phyloP scores from a whole-genome alignment of 2,329 filamentous ascomycete genomes.

The Cladosporium sp. region DNA sequence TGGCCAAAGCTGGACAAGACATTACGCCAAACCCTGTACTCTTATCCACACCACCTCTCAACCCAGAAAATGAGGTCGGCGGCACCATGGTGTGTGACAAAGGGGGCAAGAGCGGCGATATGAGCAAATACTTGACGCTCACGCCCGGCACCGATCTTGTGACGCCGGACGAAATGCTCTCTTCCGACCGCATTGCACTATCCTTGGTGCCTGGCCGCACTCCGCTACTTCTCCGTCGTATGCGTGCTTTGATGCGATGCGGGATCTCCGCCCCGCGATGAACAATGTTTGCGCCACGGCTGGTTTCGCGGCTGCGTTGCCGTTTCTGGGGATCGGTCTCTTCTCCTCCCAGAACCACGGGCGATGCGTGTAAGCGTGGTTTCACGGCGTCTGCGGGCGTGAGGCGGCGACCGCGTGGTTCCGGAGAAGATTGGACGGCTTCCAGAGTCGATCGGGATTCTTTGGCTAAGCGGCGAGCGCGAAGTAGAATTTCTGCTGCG shows the following conservation, averaged over 20 bases:
- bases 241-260: constrained; percentile 26
- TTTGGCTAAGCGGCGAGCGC: constrained; percentile 63
- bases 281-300: constrained; percentile 32
- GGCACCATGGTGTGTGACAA: constrained; percentile 33
- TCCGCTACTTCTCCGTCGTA: constrained; percentile 19
- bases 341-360: constrained; percentile 40
- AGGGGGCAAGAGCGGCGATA: constrained; percentile 45
- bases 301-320: constrained; percentile 36
- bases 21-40: constrained; percentile 47
- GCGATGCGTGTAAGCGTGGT: constrained; percentile 15
- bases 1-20: constrained; percentile 56
- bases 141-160: constrained; percentile 15
- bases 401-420: constrained; percentile 30
- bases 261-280: constrained; percentile 39
- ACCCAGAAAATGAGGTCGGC: constrained; percentile 25
- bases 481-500: constrained; percentile 63
- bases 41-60: constrained; percentile 2
- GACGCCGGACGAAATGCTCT: constrained; percentile 22
- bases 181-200: constrained; percentile 28
- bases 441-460: constrained; percentile 52
- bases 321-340: constrained; percentile 39
- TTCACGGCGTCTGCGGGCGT: constrained; percentile 14
- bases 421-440: constrained; percentile 22
- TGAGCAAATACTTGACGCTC: constrained; percentile 38
- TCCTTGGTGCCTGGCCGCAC: neutral